A percentile compares a stretch with the other conserved stretches of the same genome.
These are phyloP conservation scores for Pholiota microspora DNA, from an alignment of 768 basidiomycete genomes.

Conservation along the genomic window DNA sequence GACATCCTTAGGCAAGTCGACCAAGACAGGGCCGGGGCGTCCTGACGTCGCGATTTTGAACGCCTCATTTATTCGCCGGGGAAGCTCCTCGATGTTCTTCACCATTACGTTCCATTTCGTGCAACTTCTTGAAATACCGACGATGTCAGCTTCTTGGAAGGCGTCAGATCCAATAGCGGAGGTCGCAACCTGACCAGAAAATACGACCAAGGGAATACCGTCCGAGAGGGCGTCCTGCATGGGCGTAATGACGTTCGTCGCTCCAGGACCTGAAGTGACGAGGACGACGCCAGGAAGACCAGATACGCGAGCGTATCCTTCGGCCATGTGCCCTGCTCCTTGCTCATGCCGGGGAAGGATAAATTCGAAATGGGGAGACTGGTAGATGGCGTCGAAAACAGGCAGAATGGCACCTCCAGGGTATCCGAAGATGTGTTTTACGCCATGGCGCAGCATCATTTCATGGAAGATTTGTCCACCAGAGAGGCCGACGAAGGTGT, in stretches of 20 bases:
- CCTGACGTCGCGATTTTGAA: constrained; percentile 99
- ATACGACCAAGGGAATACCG: constrained; percentile 92
- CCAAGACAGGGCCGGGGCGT: constrained; percentile 95
- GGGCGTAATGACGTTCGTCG: constrained; percentile 95
- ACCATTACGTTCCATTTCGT: constrained; percentile 99
- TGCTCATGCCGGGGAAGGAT: constrained; percentile 96
- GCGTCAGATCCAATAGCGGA: constrained; percentile 98
- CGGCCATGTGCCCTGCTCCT: constrained; percentile 98
- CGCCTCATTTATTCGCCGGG: constrained; percentile 95
- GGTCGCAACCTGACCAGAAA: constrained; percentile 97
- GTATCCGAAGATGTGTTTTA: constrained; percentile 97
- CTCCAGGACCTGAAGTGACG: constrained; percentile 97
- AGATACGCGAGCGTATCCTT: constrained; percentile 96
- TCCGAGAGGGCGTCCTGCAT: constrained; percentile 98
- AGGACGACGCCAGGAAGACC: constrained; percentile 97
- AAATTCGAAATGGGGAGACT: constrained; percentile 93
- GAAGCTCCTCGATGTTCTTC: constrained; percentile 93
- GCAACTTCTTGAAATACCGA: constrained; percentile 95
- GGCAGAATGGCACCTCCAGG: constrained; percentile 98
- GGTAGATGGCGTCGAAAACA: constrained; percentile 99
- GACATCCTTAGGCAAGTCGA: constrained; percentile 98
- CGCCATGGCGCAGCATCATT: constrained; percentile 97
- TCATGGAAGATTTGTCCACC: constrained; percentile 99
- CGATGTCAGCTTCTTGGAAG: constrained; percentile 97
- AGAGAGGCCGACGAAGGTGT: constrained; percentile 89